Percentiles rank a stretch among this genome's conserved stretches.
These are phyloP conservation scores for Xenoacremonium recifei DNA, from an alignment of 2,329 filamentous ascomycete species.

Conservation along the genomic window DNA sequence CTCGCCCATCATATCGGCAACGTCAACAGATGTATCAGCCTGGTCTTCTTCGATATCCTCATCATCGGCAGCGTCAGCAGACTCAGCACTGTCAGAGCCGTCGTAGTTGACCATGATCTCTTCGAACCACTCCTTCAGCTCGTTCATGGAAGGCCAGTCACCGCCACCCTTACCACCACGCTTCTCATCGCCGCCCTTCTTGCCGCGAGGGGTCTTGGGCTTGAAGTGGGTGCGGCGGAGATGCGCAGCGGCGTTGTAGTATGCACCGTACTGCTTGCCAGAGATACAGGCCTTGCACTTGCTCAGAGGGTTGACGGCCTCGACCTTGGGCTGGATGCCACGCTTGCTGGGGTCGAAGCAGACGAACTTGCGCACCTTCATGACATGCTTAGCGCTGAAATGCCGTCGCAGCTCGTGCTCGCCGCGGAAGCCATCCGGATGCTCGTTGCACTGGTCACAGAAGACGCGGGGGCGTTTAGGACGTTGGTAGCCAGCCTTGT, in stretches of 20 bases:
- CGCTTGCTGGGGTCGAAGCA: constrained; percentile 52
- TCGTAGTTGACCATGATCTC: constrained; percentile 46
- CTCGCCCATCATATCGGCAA: constrained; percentile 18
- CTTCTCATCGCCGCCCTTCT: constrained; percentile 44
- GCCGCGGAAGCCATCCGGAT: constrained; percentile 78
- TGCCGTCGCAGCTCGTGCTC: constrained; percentile 79
- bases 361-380: constrained; percentile 53
- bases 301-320: constrained; percentile 62
- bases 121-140: constrained; percentile 54
- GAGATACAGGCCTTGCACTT: constrained; percentile 82
- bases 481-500: constrained; percentile 49
- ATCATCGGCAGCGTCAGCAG: constrained; percentile 31
- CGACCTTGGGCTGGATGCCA: constrained; percentile 42
- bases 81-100: constrained; percentile 34
- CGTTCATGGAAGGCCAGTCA: constrained; percentile 25
- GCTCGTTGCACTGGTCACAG: constrained; percentile 68
- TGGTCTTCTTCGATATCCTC: constrained; percentile 19
- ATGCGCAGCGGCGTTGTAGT: constrained; percentile 94
- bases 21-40: constrained; percentile 15
- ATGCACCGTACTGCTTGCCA: constrained; percentile 79
- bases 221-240: constrained; percentile 87
- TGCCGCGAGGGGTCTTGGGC: constrained; percentile 50
- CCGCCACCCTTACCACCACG: constrained; percentile 45
- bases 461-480: constrained; percentile 70
- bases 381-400: constrained; percentile 62